A percentile compares a stretch with the other conserved stretches of the same genome.
Evolutionary conservation across 1,139 yeast genomes (phyloP).

Genomic region (Protomyces inundatus): DNA sequence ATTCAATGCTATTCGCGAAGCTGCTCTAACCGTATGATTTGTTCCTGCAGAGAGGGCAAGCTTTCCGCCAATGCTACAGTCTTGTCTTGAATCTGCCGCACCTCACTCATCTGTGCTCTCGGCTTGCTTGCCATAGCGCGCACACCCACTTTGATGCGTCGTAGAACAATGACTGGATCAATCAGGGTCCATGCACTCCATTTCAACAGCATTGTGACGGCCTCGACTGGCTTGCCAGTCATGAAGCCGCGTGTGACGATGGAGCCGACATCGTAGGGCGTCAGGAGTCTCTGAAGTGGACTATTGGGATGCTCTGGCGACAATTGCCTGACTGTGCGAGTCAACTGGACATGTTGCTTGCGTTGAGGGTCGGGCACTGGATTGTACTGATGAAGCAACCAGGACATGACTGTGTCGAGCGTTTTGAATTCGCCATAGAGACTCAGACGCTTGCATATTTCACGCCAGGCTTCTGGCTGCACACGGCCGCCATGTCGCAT

Average conservation of each 20-base stretch:
- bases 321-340: not conserved
- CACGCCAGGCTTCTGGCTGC: constrained; percentile 26
- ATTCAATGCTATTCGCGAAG: not conserved
- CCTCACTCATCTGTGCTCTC: not conserved
- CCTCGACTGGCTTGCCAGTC: constrained; percentile 4
- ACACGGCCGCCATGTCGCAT: constrained; percentile 15
- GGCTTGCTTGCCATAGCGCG: constrained; percentile 1
- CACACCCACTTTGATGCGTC: constrained; percentile 3
- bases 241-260: constrained; percentile 7
- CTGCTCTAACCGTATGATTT: not conserved
- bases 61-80: not conserved
- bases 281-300: constrained; percentile 12
- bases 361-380: not conserved
- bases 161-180: not conserved
- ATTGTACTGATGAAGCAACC: constrained; percentile 18
- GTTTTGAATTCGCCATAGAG: constrained; percentile 15
- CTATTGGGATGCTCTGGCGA: not conserved
- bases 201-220: not conserved
- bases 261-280: constrained; percentile 1
- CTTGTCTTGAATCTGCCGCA: not conserved
- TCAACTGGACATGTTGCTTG: not conserved
- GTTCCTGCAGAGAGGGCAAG: not conserved
- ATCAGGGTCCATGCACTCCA: constrained; percentile 14
- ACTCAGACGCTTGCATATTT: constrained; percentile 16
- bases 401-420: not conserved